Evolutionary conservation across 805 yeast species (phyloP).

Genomic region (Sporopachydermia lactativora): DNA sequence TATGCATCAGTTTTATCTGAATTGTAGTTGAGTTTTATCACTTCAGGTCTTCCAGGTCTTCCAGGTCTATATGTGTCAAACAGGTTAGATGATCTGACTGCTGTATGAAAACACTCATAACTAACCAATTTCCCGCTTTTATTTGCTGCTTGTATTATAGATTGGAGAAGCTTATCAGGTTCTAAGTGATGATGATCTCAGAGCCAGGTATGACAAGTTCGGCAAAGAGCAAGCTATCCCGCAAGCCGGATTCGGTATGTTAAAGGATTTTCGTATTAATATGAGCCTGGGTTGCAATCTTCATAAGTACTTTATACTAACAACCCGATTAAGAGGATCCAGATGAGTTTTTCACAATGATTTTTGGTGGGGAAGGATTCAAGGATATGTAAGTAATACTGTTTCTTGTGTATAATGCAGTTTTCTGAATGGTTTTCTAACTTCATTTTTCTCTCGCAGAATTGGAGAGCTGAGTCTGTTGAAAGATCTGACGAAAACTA

Average conservation of each 20-base stretch:
- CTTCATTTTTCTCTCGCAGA: conserved; percentile 20
- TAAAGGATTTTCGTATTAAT: background rate
- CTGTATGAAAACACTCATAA: too few species aligned
- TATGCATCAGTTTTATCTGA: conserved; percentile 22
- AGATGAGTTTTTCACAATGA: conserved; percentile 63
- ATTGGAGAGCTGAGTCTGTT: conserved; percentile 80
- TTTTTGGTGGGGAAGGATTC: conserved; percentile 90
- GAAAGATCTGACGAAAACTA: conserved; percentile 55
- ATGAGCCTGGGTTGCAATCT: too few species aligned
- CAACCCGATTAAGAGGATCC: conserved; percentile 44
- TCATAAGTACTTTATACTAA: background rate
- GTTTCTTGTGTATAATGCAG: background rate
- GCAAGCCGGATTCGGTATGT: conserved; percentile 42
- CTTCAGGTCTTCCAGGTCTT: too few species aligned
- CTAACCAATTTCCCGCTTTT: conserved; percentile 3
- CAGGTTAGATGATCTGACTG: too few species aligned
- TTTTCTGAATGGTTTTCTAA: conserved; percentile 15
- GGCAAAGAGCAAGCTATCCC: conserved; percentile 72
- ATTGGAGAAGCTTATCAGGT: conserved; percentile 44
- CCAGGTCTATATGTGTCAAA: too few species aligned
- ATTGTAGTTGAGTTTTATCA: conserved; percentile 3
- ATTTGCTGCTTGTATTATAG: conserved; percentile 7
- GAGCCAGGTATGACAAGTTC: conserved; percentile 66
- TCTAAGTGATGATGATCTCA: conserved; percentile 53
- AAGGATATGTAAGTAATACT: conserved; percentile 27